Base-by-base conservation (phyloP, 257 asterid species). In the Plantago ovata region DNA sequence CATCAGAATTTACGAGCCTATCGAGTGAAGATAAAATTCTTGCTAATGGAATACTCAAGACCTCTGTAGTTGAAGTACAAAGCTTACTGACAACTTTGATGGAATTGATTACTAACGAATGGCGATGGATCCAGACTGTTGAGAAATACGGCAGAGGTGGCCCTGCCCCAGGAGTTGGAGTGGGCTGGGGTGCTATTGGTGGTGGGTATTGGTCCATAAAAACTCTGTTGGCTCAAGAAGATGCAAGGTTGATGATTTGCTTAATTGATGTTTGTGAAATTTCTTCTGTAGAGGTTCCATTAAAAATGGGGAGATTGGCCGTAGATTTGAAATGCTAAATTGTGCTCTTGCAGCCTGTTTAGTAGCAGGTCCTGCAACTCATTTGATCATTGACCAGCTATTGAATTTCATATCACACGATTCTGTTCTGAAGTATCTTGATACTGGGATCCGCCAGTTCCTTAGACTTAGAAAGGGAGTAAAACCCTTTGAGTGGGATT, bases 91-190 rank as follows among this genome's bases (percentile, higher is more conserved):
- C 76, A 10, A 75, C 55, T 68, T 67, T 72, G 50, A 68, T 63
- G 69, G 74, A 63, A 55, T 72, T 65, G 72, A 62, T 78, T 50
- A 59, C 45, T 62, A 66, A 51, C 10, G 81, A 75, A 58, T 77
- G 80, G 78, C 81, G 60, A 50, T 62, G 33, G 19, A 61, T 76
- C 63, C 82, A 63, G 64, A 67, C 73, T 11, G 60, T 82, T 24
- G 97, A 86, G 80, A 64, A 56, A 18, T 93, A 86, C 49, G 77
- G 87, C 52, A 74, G 98, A 82, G 98, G 98, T 66, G 98, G 97
- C 50, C 97, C 95, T 52, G 84, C 98, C 56, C 98, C 98, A n/a
- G 98, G 97, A 50, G 83, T 86, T 56, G 96, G 95, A 51, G 86
- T 84, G 61, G 98, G 98, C 46, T 93, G 98, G 98, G 98, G 98